Evolutionary conservation across 768 basidiomycete genomes (phyloP), one percentile per base, ranked within the genome.

Genomic region (Polyporus arcularius): DNA sequence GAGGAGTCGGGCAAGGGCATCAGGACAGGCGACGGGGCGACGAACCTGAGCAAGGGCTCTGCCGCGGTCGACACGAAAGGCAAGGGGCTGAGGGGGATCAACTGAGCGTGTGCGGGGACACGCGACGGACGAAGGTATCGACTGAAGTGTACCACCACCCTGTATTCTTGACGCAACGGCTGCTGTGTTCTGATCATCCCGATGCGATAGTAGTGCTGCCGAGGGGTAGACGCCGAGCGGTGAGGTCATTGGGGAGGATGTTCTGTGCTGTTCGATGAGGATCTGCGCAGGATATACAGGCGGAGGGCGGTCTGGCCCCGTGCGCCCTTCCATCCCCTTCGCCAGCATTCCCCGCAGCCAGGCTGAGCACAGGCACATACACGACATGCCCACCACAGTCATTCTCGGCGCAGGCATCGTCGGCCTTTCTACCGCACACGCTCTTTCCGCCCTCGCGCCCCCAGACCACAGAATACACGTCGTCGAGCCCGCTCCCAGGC

Each of bases 1-100:
- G 77, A 81, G 53, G 84, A 90, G 67, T 57, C 76, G 4, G 75
- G 77, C 11, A 87, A 88, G 18, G 79, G 75, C 21, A 73, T 85
- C 55, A 64, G 70, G 42, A 65, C 73, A 6, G 63, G 64, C 15
- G 51, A 53, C 46, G 66, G 48, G 15, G 63, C 41, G 35, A 66
- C 65, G 50, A 74, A 72, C 47, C 7, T 66, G 3, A 46, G 68
- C 53, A 71, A 74, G 61, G 76, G 77, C 51, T 80, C 77, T 62
- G 68, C 67, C 8, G 46, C 64, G 18, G 48, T 79, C 43, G 79
- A 83, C 66, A 80, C 47, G 65, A 75, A 69, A 53, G 78, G 79
- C 40, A 80, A 73, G 69, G 74, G 75, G 2, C 40, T 64, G 59
- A 58, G 65, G 56, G 80, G 80, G 21, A 67, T 78, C 42, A 26